phyloP scores from a whole-genome alignment of 1,284 basidiomycete species.

The Trametes sp. region DNA sequence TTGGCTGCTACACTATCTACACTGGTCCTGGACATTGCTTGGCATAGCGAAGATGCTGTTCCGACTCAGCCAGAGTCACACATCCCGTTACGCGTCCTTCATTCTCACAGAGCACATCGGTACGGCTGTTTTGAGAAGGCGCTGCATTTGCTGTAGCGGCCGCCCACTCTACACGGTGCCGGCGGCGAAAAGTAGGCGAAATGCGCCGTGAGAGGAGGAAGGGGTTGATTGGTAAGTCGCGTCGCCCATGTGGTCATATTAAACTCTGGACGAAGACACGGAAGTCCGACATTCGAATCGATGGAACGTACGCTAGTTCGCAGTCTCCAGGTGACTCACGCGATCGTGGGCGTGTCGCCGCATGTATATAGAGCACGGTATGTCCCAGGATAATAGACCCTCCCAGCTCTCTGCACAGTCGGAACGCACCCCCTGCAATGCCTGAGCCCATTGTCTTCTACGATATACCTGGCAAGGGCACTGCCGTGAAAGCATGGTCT shows the following conservation, averaged over 20 bases:
- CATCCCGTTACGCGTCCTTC: too few relatives aligned
- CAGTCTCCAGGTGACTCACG: not conserved
- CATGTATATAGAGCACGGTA: not conserved
- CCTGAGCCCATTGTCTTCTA: conserved; percentile 37
- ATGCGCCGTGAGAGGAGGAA: not conserved
- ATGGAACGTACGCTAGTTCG: too few relatives aligned
- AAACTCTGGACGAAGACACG: not conserved
- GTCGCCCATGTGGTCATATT: not conserved
- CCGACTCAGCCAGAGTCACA: too few relatives aligned
- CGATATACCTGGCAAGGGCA: conserved; percentile 31
- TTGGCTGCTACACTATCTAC: too few relatives aligned
- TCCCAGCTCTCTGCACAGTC: not conserved
- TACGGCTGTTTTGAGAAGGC: too few relatives aligned
- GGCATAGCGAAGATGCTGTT: too few relatives aligned
- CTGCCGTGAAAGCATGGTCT: conserved; percentile 19
- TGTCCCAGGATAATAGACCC: not conserved
- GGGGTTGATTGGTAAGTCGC: not conserved
- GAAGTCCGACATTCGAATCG: not conserved
- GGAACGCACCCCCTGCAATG: too few relatives aligned
- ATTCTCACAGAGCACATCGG: too few relatives aligned
- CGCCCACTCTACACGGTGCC: too few relatives aligned
- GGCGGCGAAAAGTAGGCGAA: not conserved
- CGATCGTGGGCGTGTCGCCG: not conserved
- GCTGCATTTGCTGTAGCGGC: too few relatives aligned
- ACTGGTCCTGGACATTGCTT: too few relatives aligned